Evolutionary conservation across 108 stramenopile genomes (phyloP).

Genomic region (Discostella pseudostelligera): DNA sequence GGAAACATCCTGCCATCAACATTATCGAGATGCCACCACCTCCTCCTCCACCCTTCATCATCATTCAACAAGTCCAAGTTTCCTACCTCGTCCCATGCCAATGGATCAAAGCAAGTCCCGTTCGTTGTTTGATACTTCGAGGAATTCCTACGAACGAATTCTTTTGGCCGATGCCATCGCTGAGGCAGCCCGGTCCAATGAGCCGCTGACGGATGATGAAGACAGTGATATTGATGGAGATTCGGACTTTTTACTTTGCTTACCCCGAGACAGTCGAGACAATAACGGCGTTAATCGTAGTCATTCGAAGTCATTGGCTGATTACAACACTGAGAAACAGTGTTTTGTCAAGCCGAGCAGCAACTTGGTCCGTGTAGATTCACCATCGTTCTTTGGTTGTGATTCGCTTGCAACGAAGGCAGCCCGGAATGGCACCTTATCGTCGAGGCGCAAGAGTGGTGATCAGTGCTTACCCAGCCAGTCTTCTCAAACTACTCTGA

Average conservation of each 20-base stretch:
- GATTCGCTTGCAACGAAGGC: background rate
- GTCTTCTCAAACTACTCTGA: conserved; percentile 4
- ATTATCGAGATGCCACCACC: background rate
- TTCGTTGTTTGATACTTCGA: conserved; percentile 22
- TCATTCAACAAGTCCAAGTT: conserved; percentile 12
- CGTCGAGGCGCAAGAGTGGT: background rate
- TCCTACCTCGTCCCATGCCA: conserved; percentile 28
- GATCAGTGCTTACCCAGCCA: background rate
- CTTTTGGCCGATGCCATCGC: conserved; percentile 33
- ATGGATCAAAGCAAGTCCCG: conserved; percentile 9
- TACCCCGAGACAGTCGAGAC: background rate
- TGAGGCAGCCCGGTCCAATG: conserved; percentile 32
- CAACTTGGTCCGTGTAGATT: background rate
- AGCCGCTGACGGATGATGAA: conserved; percentile 37
- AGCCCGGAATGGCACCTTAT: background rate
- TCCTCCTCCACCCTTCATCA: no score
- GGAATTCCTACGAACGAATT: conserved; percentile 17
- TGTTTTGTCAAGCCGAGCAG: background rate
- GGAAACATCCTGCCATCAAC: background rate
- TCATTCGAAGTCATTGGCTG: background rate
- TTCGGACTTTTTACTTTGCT: conserved; percentile 23
- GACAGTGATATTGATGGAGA: conserved; percentile 24
- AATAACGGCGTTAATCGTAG: background rate
- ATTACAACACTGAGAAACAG: background rate
- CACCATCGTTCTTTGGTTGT: conserved; percentile 4